Conservation (phyloP, 768 basidiomycete species). For the Amanita pallidorosea region DNA sequence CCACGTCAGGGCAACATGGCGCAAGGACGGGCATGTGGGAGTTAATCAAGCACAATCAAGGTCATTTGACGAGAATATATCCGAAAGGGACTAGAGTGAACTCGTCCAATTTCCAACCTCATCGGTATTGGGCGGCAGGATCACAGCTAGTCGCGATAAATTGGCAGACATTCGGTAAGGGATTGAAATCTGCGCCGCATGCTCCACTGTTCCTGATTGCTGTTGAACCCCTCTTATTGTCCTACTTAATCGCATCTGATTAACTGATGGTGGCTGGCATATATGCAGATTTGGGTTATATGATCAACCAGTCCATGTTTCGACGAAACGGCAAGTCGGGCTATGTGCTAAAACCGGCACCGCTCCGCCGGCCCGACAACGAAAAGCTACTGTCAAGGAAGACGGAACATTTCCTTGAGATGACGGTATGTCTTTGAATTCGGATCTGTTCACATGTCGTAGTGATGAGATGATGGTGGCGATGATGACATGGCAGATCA, state of each 20-base stretch:
- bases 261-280: background rate
- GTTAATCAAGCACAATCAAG: constrained; percentile 84
- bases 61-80: constrained; percentile 81
- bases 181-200: background rate
- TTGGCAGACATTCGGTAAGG: constrained; percentile 89
- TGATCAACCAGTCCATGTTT: constrained; percentile 97
- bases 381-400: constrained; percentile 51
- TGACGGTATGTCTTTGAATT: constrained; percentile 26
- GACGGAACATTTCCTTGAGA: constrained; percentile 51
- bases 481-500: constrained; percentile 19
- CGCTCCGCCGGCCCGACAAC: constrained; percentile 43
- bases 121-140: constrained; percentile 86
- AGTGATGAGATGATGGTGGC: background rate
- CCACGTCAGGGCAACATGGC: background rate
- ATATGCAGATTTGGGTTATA: constrained; percentile 68
- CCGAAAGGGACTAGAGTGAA: constrained; percentile 77
- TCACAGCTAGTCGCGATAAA: constrained; percentile 91
- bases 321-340: constrained; percentile 83
- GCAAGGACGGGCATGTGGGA: constrained; percentile 35
- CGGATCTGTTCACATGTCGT: background rate
- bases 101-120: constrained; percentile 86
- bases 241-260: constrained; percentile 7
- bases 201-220: background rate
- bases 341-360: constrained; percentile 82
- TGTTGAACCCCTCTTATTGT: background rate